Evolutionary conservation across 1,284 basidiomycete genomes (phyloP), one percentile per base, ranked within the genome.

Genomic region (Coniophora puteana): DNA sequence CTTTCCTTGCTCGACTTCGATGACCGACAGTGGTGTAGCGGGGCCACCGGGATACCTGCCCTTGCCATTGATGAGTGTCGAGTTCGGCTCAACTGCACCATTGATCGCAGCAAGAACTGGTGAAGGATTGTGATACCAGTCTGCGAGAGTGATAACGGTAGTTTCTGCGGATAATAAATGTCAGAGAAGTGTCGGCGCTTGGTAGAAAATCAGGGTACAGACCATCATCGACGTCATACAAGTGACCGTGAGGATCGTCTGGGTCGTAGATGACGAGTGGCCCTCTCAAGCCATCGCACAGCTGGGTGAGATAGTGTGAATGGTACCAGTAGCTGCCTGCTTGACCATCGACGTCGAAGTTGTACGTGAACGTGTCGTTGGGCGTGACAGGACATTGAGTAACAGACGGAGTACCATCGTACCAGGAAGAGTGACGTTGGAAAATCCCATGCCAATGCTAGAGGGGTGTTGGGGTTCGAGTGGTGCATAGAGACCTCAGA

Each of bases 391-490:
- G 68, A 30, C 71, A 73, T 48, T 72, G 68, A 8, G 51, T 69
- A 5, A 69, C 65, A 23, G 60, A 63, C 4, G 60, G 53, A 22
- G 51, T 48, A 14, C 68, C 71, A 44, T 72, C 64, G 54, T 25
- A 61, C 58, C 59, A 62, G 53, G 45, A 44, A 41, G 63, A 63
- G 8, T 55, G 48, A 14, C 53, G 38, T 50, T 69, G 67, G 46
- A 66, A 63, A 8, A 73, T 41, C 8, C 71, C 70, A 34, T 74
- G 71, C 69, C 69, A 73, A 48, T 72, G 71, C 70, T 72, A 44
- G 2, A 40, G 6, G 5, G 18, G 25, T 29, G 14, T 18, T 17
- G n/a, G 10, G 24, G 3, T 18, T 4, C 16, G 27, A 12, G 6
- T 6, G n/a, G 1, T 27, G 12, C 27, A 11, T 38, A 5, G 16